phyloP scores from a whole-genome alignment of 805 yeast species.

The Hanseniaspora mollemarum region DNA sequence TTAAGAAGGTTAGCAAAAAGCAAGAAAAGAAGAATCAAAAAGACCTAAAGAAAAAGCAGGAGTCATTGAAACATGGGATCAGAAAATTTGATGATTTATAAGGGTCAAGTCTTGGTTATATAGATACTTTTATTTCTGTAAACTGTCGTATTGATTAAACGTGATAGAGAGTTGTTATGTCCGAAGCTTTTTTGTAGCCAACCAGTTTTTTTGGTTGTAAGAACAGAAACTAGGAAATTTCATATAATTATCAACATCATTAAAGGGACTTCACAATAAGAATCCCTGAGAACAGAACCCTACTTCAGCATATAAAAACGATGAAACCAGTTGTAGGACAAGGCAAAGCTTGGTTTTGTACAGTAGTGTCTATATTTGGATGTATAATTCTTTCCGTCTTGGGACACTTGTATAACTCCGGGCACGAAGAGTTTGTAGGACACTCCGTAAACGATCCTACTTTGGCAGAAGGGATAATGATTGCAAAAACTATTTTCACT shows the following conservation, averaged over 20 bases:
- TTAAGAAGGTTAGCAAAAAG: conserved; percentile 15
- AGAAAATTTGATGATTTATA: conserved; percentile 48
- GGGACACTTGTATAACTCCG: conserved; percentile 66
- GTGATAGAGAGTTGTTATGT: too few relatives aligned
- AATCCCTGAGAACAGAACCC: too few relatives aligned
- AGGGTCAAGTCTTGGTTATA: too few relatives aligned
- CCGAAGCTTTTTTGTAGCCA: too few relatives aligned
- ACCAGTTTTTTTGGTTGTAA: too few relatives aligned
- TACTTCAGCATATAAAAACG: too few relatives aligned
- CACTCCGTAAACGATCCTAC: conserved; percentile 64
- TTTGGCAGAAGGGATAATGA: conserved; percentile 76
- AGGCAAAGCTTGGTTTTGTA: conserved; percentile 89
- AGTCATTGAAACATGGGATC: conserved; percentile 49
- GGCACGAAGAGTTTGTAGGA: conserved; percentile 88
- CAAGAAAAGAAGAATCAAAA: conserved; percentile 18
- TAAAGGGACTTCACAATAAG: too few relatives aligned
- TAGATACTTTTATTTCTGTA: too few relatives aligned
- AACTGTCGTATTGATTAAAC: too few relatives aligned
- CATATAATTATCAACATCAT: too few relatives aligned
- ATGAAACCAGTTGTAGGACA: conserved; percentile 50
- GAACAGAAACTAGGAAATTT: too few relatives aligned
- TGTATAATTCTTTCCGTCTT: conserved; percentile 74
- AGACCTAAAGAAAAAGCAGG: conserved; percentile 23
- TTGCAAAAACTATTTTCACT: conserved; percentile 78
- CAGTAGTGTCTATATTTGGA: conserved; percentile 84